These are phyloP conservation scores for Lachnellula hyalina DNA, from an alignment of 2,329 filamentous ascomycete genomes.

Conservation along the genomic window DNA sequence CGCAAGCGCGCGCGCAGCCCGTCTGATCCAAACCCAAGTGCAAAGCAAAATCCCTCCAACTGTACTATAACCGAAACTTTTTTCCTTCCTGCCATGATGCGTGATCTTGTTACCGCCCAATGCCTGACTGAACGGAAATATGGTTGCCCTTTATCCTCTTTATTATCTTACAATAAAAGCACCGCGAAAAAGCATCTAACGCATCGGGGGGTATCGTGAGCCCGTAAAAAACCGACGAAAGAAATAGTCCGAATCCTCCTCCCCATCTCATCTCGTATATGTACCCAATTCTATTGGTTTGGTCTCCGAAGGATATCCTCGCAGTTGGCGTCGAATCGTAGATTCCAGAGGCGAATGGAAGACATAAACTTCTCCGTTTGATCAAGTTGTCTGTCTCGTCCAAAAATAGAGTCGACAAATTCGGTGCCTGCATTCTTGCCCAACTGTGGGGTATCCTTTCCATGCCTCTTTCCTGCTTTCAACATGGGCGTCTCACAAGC, in stretches of 20 bases:
- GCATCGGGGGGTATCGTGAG: constrained; percentile 11
- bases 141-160: constrained; percentile 13
- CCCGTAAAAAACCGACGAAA: constrained; percentile 12
- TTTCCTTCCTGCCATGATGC: constrained; percentile 7
- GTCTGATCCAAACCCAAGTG: not conserved
- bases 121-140: constrained; percentile 7
- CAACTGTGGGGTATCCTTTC: constrained; percentile 64
- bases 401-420: constrained; percentile 95
- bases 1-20: not conserved
- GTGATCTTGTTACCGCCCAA: constrained; percentile 9
- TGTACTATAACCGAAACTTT: not conserved
- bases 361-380: constrained; percentile 92
- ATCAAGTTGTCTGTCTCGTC: constrained; percentile 81
- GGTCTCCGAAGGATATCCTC: constrained; percentile 73
- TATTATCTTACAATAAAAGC: constrained; percentile 12
- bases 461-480: constrained; percentile 71
- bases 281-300: constrained; percentile 20
- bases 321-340: constrained; percentile 92
- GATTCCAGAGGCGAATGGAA: constrained; percentile 78
- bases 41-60: not conserved
- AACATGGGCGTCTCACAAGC: constrained; percentile 93
- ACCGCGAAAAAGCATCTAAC: constrained; percentile 7
- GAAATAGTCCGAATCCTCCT: constrained; percentile 14
- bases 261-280: constrained; percentile 7
- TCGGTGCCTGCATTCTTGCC: constrained; percentile 90